Percentiles rank a stretch among this genome's conserved stretches.
Conservation (phyloP, 441 rosid species). For the Breynia disticha region DNA sequence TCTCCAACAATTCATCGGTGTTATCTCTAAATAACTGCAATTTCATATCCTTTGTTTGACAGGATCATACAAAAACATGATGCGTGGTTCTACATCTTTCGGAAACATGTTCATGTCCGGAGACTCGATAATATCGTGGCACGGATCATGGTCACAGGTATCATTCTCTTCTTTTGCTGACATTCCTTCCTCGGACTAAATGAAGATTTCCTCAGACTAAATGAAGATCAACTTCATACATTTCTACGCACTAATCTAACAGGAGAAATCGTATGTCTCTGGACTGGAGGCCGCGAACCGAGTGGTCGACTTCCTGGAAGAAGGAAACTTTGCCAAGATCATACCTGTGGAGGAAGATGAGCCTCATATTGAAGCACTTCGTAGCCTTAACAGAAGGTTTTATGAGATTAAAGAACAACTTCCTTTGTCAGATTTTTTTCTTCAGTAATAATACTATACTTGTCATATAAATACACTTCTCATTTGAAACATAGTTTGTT, state of each 20-base stretch:
- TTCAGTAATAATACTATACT: too few relatives aligned
- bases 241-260: background rate
- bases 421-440: constrained; percentile 30
- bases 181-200: too few relatives aligned
- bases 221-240: background rate
- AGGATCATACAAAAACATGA: constrained; percentile 61
- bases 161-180: too few relatives aligned
- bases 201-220: too few relatives aligned
- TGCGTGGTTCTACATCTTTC: constrained; percentile 43
- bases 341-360: constrained; percentile 49
- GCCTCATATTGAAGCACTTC: constrained; percentile 37
- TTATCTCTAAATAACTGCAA: background rate
- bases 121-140: constrained; percentile 52
- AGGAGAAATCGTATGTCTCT: constrained; percentile 49
- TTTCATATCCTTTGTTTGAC: background rate
- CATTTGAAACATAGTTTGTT: too few relatives aligned
- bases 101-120: constrained; percentile 62
- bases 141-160: constrained; percentile 65
- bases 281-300: constrained; percentile 48
- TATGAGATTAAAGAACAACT: constrained; percentile 29
- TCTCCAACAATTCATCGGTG: background rate
- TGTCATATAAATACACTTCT: too few relatives aligned
- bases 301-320: constrained; percentile 37
- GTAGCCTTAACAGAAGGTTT: constrained; percentile 37
- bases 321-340: constrained; percentile 41